Conservation (phyloP, 208 protist genomes). For the Acanthamoeba divionensis region DNA sequence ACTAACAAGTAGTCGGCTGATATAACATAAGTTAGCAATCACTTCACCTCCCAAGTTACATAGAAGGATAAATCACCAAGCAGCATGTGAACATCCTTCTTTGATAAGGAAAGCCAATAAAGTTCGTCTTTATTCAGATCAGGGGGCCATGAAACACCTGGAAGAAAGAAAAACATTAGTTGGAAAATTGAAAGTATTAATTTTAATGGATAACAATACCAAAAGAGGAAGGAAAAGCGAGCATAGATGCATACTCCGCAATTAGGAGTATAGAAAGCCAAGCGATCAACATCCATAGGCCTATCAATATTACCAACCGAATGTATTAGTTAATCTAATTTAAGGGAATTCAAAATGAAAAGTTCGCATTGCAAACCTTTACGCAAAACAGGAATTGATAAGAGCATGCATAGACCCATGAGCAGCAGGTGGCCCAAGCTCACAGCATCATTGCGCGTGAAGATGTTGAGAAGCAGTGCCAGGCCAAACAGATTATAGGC, state of each 20-base stretch:
- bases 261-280: neutral
- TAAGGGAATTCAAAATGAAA: neutral
- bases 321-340: neutral
- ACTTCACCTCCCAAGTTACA: no score
- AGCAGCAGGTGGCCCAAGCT: neutral
- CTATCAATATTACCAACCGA: neutral
- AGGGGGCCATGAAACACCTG: neutral
- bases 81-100: neutral
- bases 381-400: neutral
- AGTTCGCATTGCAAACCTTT: neutral
- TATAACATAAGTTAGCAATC: no score
- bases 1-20: neutral
- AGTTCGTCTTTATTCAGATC: neutral
- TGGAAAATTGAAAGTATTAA: neutral
- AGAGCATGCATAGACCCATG: neutral
- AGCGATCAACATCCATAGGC: neutral
- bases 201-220: no score
- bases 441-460: neutral
- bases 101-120: neutral
- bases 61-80: no score
- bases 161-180: neutral
- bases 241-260: neutral
- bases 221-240: conserved; percentile 1
- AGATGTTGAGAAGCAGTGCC: neutral
- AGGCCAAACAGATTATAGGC: conserved; percentile 4